Evolutionary conservation across 1,284 basidiomycete genomes (phyloP).

Genomic region (Cystobasidium sp.): DNA sequence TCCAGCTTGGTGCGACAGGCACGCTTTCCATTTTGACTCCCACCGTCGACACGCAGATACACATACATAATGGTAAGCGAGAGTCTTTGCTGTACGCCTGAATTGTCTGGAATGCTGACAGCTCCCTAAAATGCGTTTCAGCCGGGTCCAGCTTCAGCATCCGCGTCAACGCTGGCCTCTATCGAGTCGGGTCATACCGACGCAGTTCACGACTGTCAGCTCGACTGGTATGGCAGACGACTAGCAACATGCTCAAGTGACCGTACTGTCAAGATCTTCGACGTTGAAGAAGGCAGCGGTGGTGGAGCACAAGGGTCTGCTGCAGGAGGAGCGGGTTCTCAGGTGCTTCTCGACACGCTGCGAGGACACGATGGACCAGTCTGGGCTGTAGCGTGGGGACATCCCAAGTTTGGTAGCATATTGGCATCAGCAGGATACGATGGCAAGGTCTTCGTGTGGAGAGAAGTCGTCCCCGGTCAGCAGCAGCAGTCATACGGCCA

Average conservation of each 20-base stretch:
- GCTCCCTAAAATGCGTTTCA: conserved; percentile 2
- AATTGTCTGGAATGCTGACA: too few species aligned
- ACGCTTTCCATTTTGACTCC: neutral
- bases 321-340: conserved; percentile 12
- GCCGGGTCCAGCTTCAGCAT: conserved; percentile 36
- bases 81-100: neutral
- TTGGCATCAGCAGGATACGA: conserved; percentile 97
- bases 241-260: conserved; percentile 97
- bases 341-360: conserved; percentile 42
- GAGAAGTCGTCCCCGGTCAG: conserved; percentile 67
- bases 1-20: neutral
- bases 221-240: conserved; percentile 96
- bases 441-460: conserved; percentile 98
- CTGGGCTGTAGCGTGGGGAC: conserved; percentile 99
- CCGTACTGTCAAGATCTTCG: conserved; percentile 92
- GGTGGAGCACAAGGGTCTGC: conserved; percentile 16
- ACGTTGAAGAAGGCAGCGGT: conserved; percentile 80
- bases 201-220: conserved; percentile 84
- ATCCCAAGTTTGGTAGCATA: conserved; percentile 94
- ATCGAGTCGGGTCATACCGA: conserved; percentile 36
- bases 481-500: conserved; percentile 59
- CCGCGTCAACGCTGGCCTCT: conserved; percentile 32
- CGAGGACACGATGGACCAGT: conserved; percentile 88
- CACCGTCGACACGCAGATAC: neutral
- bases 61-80: neutral